phyloP scores from a whole-genome alignment of 1,139 yeast species.

The Kodamaea anthophila region DNA sequence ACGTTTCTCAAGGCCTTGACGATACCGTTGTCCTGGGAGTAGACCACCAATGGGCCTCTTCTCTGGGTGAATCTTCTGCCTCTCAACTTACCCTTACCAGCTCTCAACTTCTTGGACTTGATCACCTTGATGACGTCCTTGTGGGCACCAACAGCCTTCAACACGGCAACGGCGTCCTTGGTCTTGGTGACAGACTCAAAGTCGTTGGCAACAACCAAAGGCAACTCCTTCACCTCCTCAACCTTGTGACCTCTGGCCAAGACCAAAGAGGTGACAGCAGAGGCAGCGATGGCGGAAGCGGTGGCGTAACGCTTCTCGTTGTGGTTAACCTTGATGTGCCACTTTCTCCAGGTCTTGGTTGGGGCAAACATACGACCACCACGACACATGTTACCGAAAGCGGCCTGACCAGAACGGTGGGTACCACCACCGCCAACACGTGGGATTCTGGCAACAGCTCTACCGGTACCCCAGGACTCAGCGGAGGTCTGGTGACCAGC shows the following conservation, averaged over 20 bases:
- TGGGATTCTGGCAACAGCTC: slow-evolving; percentile 99
- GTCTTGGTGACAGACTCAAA: slow-evolving; percentile 93
- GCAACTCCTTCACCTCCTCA: slow-evolving; percentile 97
- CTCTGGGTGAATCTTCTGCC: slow-evolving; percentile 99
- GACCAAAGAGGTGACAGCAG: slow-evolving; percentile 97
- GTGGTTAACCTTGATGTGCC: slow-evolving; percentile 99
- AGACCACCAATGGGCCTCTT: slow-evolving; percentile 99
- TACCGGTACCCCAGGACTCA: slow-evolving; percentile 99
- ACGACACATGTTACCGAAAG: slow-evolving; percentile 99
- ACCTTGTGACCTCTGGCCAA: slow-evolving; percentile 99
- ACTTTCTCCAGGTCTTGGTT: slow-evolving; percentile 99
- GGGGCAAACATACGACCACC: slow-evolving; percentile 99
- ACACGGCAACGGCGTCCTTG: slow-evolving; percentile 97
- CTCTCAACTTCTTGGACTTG: slow-evolving; percentile 98
- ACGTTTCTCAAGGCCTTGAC: slow-evolving; percentile 99
- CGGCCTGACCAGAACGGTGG: slow-evolving; percentile 99
- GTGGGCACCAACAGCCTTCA: slow-evolving; percentile 98
- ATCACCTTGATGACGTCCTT: slow-evolving; percentile 96
- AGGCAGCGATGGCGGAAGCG: slow-evolving; percentile 99
- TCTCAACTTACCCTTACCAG: slow-evolving; percentile 99
- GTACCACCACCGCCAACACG: slow-evolving; percentile 99
- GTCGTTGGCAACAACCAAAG: slow-evolving; percentile 93
- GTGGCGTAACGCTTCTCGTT: slow-evolving; percentile 99
- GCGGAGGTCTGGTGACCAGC: slow-evolving; percentile 99
- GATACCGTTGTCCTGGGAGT: slow-evolving; percentile 95